Evolutionary conservation across 345 rosid genomes (phyloP).

Genomic region (Barbarea vulgaris): DNA sequence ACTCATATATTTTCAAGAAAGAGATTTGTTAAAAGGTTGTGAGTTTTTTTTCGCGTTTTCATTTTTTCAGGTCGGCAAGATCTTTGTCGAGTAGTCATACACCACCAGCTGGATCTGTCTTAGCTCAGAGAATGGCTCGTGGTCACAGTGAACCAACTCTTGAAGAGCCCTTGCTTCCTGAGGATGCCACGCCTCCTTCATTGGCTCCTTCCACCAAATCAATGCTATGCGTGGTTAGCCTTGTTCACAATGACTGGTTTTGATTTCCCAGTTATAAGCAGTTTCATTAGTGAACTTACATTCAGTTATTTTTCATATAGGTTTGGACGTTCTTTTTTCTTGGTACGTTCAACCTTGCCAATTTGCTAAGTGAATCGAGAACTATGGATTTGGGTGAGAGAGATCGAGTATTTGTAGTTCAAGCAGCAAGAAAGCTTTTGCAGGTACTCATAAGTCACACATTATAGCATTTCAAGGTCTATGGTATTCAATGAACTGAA

Average conservation of each 20-base stretch:
- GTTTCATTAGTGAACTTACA: background rate
- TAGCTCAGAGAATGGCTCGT: slow-evolving; percentile 56
- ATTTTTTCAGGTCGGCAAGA: slow-evolving; percentile 71
- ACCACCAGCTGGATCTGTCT: slow-evolving; percentile 61
- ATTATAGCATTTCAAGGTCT: background rate
- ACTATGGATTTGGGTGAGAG: slow-evolving; percentile 36
- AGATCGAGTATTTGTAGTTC: slow-evolving; percentile 51
- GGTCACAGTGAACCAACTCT: slow-evolving; percentile 39
- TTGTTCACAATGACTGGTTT: background rate
- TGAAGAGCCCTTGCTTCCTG: slow-evolving; percentile 74
- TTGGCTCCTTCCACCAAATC: slow-evolving; percentile 55
- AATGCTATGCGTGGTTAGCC: slow-evolving; percentile 67
- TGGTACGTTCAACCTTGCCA: slow-evolving; percentile 52
- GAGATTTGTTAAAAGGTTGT: slow-evolving; percentile 4
- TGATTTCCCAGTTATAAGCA: background rate
- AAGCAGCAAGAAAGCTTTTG: slow-evolving; percentile 63
- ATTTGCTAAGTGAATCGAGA: slow-evolving; percentile 33
- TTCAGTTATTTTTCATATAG: slow-evolving; percentile 42
- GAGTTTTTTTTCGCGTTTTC: background rate
- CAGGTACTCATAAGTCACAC: slow-evolving; percentile 51
- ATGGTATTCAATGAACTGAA: background rate
- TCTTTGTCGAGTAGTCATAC: slow-evolving; percentile 77
- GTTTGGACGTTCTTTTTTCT: slow-evolving; percentile 56
- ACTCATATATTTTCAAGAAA: background rate
- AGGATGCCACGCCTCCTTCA: slow-evolving; percentile 41